A percentile compares a stretch with the other conserved stretches of the same genome.
Evolutionary conservation across 345 rosid species (phyloP).

Genomic region (Balakata baccata): DNA sequence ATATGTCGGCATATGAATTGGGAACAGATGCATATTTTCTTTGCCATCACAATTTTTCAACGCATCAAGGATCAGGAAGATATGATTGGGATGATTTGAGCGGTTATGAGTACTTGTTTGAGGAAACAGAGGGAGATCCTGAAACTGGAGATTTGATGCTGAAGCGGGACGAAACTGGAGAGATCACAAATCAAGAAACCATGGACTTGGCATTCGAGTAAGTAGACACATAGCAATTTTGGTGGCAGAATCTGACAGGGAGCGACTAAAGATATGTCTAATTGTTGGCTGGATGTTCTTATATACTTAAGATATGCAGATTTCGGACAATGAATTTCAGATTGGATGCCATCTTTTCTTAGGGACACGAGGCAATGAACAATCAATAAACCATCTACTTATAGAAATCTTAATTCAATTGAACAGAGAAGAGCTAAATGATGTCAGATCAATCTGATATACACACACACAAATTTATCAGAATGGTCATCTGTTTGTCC

Average conservation of each 20-base stretch:
- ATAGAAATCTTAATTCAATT: not conserved
- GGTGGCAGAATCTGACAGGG: no score
- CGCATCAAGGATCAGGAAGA: conserved; percentile 18
- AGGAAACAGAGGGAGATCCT: conserved; percentile 2
- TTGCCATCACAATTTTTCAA: conserved; percentile 10
- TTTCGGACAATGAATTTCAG: not conserved
- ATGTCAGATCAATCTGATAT: no score
- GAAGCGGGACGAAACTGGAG: not conserved
- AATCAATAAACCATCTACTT: no score
- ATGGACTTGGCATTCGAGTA: not conserved
- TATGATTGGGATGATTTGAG: conserved; percentile 11
- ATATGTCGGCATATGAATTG: conserved; percentile 11
- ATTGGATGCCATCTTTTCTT: not conserved
- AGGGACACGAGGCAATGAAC: not conserved
- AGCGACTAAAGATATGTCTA: no score
- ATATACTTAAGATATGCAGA: not conserved
- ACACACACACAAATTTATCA: no score
- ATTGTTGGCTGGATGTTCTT: no score
- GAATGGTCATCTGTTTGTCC: no score
- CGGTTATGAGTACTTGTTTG: conserved; percentile 7
- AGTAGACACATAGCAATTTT: no score
- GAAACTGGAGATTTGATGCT: not conserved
- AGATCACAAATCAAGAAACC: not conserved
- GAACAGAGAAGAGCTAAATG: no score
- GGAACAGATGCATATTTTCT: conserved; percentile 14